Evolutionary conservation across 352 stramenopile species (phyloP).

Genomic region (Globisporangium acanthophoron): DNA sequence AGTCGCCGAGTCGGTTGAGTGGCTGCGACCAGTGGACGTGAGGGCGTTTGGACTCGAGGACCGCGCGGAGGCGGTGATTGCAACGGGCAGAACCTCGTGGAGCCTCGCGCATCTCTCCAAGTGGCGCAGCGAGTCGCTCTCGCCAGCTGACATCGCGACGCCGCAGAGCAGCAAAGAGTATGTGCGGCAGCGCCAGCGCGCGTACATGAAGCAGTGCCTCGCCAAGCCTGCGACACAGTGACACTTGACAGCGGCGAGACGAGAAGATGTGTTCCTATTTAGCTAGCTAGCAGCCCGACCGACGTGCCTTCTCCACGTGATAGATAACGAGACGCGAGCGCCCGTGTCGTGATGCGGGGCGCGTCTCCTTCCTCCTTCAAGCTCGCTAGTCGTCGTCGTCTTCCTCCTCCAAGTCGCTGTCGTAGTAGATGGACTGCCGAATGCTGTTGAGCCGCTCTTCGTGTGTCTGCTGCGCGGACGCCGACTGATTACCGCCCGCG

Average conservation of each 20-base stretch:
- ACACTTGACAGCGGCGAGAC: background rate
- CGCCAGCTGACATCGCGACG: background rate
- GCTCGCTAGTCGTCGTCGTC: slow-evolving; percentile 33
- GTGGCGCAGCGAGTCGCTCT: slow-evolving; percentile 48
- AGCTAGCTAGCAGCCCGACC: background rate
- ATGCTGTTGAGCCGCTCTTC: slow-evolving; percentile 60
- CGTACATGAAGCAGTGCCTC: slow-evolving; percentile 52
- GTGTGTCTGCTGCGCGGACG: slow-evolving; percentile 29
- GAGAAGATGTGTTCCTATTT: background rate
- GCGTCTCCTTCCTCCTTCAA: background rate
- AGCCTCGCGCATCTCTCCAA: slow-evolving; percentile 53
- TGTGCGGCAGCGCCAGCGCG: slow-evolving; percentile 58
- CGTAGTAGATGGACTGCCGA: slow-evolving; percentile 81
- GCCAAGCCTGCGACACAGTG: background rate
- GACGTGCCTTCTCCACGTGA: background rate
- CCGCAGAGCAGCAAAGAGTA: slow-evolving; percentile 33
- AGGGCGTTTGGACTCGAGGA: slow-evolving; percentile 73
- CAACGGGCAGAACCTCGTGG: slow-evolving; percentile 37
- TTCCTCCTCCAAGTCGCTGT: slow-evolving; percentile 79
- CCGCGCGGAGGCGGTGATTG: slow-evolving; percentile 67
- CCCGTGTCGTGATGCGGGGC: background rate
- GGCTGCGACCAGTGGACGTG: slow-evolving; percentile 40
- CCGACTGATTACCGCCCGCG: slow-evolving; percentile 28
- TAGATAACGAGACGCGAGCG: background rate
- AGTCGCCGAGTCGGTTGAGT: background rate